These are phyloP conservation scores for Alternaria sp. DNA, from an alignment of 2,329 filamentous ascomycete genomes.

Conservation along the genomic window DNA sequence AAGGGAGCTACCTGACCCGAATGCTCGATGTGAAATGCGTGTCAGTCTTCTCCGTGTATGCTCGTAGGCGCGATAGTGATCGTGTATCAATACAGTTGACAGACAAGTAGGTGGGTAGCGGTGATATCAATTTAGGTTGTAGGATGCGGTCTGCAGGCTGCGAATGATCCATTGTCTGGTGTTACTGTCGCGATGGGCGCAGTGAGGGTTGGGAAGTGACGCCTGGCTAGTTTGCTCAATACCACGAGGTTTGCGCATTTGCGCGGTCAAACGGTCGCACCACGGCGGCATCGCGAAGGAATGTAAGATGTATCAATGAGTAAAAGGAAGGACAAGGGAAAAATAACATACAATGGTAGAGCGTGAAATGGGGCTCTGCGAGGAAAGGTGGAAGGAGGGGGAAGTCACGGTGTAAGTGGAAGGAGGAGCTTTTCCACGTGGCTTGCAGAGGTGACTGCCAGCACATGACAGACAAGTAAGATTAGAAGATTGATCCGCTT, in stretches of 20 bases:
- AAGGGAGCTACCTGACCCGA: background rate
- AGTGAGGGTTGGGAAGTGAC: constrained; percentile 8
- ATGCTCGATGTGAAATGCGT: background rate
- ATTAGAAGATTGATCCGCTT: background rate
- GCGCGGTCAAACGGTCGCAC: constrained; percentile 12
- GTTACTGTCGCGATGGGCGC: background rate
- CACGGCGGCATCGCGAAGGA: background rate
- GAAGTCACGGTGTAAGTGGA: background rate
- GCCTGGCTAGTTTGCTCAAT: background rate
- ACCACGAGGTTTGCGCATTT: constrained; percentile 21
- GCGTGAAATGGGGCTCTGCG: background rate
- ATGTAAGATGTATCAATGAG: background rate
- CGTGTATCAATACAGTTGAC: background rate
- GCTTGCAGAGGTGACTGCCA: background rate
- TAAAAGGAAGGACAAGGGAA: background rate
- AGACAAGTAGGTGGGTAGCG: background rate
- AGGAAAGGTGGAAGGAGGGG: background rate
- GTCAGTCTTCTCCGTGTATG: background rate
- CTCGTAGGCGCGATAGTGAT: background rate
- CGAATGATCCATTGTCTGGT: background rate
- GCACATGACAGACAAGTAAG: background rate
- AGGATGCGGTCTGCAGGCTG: background rate
- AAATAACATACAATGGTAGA: background rate
- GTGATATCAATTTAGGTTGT: background rate
- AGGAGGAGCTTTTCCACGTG: background rate